Evolutionary conservation across 2,329 filamentous ascomycete species (phyloP), one percentile per base, ranked within the genome.

Genomic region (Colletotrichum sp.): DNA sequence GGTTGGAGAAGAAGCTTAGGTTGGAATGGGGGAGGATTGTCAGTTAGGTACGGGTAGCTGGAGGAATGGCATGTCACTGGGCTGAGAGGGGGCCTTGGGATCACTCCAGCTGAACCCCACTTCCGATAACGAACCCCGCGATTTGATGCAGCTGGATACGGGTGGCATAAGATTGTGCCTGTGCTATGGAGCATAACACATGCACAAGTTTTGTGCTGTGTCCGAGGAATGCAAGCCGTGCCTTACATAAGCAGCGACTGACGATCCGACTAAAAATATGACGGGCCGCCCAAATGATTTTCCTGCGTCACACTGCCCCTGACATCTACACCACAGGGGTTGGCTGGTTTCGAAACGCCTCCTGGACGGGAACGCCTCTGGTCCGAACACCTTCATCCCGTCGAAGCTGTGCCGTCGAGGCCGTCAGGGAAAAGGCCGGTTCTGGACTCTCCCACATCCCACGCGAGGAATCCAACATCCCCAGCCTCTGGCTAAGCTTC

Each of bases 91-190:
- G 60, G 59, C 67, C 16, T n/a, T 39, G 61, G 61, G 21, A 55
- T 30, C 39, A 39, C 28, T 68, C 21, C 13, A 48, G 52, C 24
- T 34, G 39, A 60, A 60, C 74, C 71, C 74, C 74, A 75, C 74
- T 67, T 66, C 66, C 28, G 59, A 68, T 64, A 73, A 68, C n/a
- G 64, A 71, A 76, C 74, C 74, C 74, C 74, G 65, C 74, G 48
- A 71, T 71, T 75, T 60, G 67, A n/a, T 69, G 65, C 32, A 61
- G 28, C 24, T 67, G 61, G 10, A 67, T 10, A 48, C 65, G 24
- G 10, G 26, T n/a, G 18, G 18, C 39, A 67, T 21, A 13, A 6
- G 12, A 36, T 21, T 39, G 34, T 52, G 8, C 6, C 16, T 16
- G 39, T 70, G 18, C 16, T 21, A 30, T 9, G 7, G 2, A 15